Base-by-base conservation (phyloP, 176 grass and related monocot genomes). In the Oryza nivara region DNA sequence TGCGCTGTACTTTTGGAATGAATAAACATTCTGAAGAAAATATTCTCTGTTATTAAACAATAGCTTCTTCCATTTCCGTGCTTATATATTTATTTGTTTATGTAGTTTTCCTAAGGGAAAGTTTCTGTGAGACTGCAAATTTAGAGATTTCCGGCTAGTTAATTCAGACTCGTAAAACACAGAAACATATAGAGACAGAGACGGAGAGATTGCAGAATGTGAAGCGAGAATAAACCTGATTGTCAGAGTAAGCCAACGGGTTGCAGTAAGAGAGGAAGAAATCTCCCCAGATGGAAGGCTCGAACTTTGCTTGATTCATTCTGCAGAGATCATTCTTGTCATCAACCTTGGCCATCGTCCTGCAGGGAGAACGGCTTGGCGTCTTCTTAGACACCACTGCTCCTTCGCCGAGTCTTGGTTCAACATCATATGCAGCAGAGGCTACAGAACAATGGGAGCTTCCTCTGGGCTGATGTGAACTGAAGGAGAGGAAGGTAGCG, bases 201-300 rank as follows among this genome's bases (percentile, higher is more conserved):
- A 45, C 43, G 2, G 43, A 45, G 2, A 11, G 9, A 10, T 45
- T 45, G 43, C 43, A 64, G 20, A 22, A 22, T 61, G 56, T 8
- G 6, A 22, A 22, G 0, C 2, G n/a, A 64, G 60, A 36, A 36
- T 5, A 63, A 11, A 79, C 76, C 76, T 79, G 41, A 17, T 32
- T 41, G 12, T 11, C 7, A 0, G 75, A 63, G 54, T 19, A 4
- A 43, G 75, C 56, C 20, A 64, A 5, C 2, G 35, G 56, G 25
- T 30, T 77, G 61, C 61, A 47, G 14, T 47, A 79, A 58, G 38
- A 26, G 7, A 79, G 76, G 61, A 79, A 79, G 61, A 79, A 79
- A 66, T 79, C 61, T 9, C 61, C 76, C 61, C 76, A 79, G 3
- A 79, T 47, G 76, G 61, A 79, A 4, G 76, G 76, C 3, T 79